phyloP scores from a whole-genome alignment of 2,329 filamentous ascomycete genomes.

The Arthrinium phaeospermum region DNA sequence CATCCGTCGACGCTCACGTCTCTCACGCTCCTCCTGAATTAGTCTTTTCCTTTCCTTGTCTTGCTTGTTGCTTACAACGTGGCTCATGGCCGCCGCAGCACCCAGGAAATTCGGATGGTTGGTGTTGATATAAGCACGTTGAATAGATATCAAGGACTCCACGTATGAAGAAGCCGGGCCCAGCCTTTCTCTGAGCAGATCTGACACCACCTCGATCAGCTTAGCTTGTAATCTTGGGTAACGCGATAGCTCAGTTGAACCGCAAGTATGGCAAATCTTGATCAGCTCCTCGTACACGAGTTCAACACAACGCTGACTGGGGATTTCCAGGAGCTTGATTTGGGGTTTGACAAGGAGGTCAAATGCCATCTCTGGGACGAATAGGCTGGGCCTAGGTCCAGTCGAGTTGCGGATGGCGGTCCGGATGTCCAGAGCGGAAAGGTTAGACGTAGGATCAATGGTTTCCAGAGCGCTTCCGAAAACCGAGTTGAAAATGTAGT shows the following conservation, averaged over 20 bases:
- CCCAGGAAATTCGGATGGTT: constrained; percentile 99
- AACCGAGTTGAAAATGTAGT: constrained; percentile 99
- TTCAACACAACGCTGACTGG: constrained; percentile 95
- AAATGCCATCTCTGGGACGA: constrained; percentile 97
- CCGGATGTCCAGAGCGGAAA: constrained; percentile 92
- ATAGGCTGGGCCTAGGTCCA: constrained; percentile 90
- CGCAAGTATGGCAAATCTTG: constrained; percentile 99
- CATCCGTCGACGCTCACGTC: constrained; percentile 79
- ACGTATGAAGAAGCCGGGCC: constrained; percentile 91
- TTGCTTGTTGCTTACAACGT: constrained; percentile 92
- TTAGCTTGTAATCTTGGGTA: constrained; percentile 95
- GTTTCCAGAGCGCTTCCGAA: constrained; percentile 96
- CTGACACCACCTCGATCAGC: constrained; percentile 96
- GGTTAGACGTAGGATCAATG: constrained; percentile 94
- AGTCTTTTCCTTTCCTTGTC: constrained; percentile 86
- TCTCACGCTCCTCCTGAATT: constrained; percentile 83
- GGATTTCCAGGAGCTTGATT: constrained; percentile 94
- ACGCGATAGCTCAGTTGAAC: constrained; percentile 88
- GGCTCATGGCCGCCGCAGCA: constrained; percentile 95
- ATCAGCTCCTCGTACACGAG: constrained; percentile 98
- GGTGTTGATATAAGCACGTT: constrained; percentile 98
- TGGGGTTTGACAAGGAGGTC: constrained; percentile 97
- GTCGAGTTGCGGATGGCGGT: constrained; percentile 98
- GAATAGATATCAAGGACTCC: constrained; percentile 95
- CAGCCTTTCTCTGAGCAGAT: constrained; percentile 88